Percentiles rank a stretch among this genome's conserved stretches.
These are phyloP conservation scores for Solanum tarijense DNA, from an alignment of 257 asterid species.

Conservation along the genomic window DNA sequence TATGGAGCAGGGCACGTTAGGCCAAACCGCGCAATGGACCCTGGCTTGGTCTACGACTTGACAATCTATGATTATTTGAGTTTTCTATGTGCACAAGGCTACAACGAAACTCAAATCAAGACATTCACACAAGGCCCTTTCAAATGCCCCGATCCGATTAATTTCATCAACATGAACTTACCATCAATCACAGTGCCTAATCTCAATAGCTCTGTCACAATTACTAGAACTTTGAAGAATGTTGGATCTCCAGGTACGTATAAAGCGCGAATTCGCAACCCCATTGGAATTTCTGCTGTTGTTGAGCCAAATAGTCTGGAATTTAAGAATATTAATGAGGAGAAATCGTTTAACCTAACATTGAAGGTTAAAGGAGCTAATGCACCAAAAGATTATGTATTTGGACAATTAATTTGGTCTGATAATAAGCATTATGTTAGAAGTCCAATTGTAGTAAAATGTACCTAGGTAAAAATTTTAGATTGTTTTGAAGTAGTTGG, in stretches of 20 bases:
- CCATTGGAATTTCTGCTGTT: constrained; percentile 33
- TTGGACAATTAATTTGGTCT: constrained; percentile 71
- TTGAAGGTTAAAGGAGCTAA: constrained; percentile 16
- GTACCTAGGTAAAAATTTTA: not conserved
- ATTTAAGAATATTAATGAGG: constrained; percentile 38
- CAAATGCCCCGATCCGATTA: constrained; percentile 18
- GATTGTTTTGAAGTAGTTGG: not conserved
- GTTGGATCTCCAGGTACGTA: constrained; percentile 64
- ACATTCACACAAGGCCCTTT: constrained; percentile 21
- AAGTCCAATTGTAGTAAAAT: constrained; percentile 71
- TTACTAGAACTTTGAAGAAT: constrained; percentile 59
- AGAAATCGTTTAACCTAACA: constrained; percentile 31
- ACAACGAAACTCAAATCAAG: constrained; percentile 31
- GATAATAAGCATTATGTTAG: constrained; percentile 72
- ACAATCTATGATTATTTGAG: constrained; percentile 38
- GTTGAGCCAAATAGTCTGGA: constrained; percentile 34
- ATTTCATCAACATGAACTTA: constrained; percentile 42
- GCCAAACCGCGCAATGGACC: constrained; percentile 91
- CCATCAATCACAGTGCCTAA: constrained; percentile 62
- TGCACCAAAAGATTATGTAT: constrained; percentile 37
- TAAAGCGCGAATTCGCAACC: constrained; percentile 36
- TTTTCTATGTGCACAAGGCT: constrained; percentile 60
- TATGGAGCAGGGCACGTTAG: constrained; percentile 84
- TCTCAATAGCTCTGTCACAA: constrained; percentile 36
- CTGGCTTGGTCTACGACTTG: constrained; percentile 79